phyloP scores from a whole-genome alignment of 2,329 filamentous ascomycete species.

The Iodosphaeria phyllophila region DNA sequence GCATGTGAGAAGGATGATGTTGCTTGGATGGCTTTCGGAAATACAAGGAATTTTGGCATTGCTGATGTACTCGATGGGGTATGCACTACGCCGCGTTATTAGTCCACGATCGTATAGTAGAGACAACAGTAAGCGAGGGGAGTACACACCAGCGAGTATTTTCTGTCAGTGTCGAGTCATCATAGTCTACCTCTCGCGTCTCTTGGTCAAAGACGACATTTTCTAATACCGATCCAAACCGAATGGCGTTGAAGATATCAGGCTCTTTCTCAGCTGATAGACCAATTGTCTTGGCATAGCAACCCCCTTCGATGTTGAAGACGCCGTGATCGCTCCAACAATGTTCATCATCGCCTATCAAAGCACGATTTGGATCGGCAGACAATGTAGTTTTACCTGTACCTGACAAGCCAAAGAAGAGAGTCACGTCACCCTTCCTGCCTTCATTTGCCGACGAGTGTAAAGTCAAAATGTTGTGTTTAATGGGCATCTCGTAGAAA shows the following conservation, averaged over 20 bases:
- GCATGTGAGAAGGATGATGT: constrained; percentile 97
- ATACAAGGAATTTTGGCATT: constrained; percentile 98
- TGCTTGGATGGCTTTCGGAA: constrained; percentile 71
- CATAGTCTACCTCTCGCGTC: constrained; percentile 85
- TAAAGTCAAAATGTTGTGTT: constrained; percentile 96
- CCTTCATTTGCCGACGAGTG: constrained; percentile 99
- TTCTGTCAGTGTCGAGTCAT: constrained; percentile 86
- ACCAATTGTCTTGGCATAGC: constrained; percentile 97
- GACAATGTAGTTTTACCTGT: constrained; percentile 98
- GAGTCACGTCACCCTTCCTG: constrained; percentile 81
- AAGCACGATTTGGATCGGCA: constrained; percentile 83
- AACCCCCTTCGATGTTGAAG: constrained; percentile 99
- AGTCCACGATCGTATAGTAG: constrained; percentile 4
- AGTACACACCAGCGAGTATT: constrained; percentile 63
- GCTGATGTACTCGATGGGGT: constrained; percentile 96
- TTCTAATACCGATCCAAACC: constrained; percentile 91
- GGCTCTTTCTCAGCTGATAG: constrained; percentile 97
- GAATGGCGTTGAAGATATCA: constrained; percentile 91
- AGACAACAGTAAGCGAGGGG: neutral
- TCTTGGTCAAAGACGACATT: constrained; percentile 94
- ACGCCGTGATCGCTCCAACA: constrained; percentile 95
- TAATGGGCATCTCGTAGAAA: constrained; percentile 99
- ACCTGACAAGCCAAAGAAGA: constrained; percentile 97
- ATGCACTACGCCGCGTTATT: constrained; percentile 37
- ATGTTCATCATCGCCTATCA: constrained; percentile 99